Conservation (phyloP, 805 yeast species). For the Candida ulmi region DNA sequence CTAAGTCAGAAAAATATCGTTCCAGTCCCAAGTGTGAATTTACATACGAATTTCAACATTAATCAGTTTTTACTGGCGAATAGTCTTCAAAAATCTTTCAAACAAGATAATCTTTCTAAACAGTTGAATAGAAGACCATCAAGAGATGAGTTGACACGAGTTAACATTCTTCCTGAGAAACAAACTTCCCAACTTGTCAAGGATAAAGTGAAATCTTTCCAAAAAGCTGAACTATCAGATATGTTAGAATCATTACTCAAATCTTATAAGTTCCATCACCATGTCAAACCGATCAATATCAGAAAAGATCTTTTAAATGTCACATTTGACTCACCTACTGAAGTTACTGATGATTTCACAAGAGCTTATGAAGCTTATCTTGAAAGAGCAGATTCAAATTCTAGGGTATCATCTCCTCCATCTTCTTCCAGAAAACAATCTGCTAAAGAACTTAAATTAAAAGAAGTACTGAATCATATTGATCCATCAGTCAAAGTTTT, state of each 20-base stretch:
- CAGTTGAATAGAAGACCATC: slow-evolving; percentile 16
- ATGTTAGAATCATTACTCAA: slow-evolving; percentile 10
- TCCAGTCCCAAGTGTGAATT: slow-evolving; percentile 6
- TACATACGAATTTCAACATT: slow-evolving; percentile 2
- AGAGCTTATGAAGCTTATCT: slow-evolving; percentile 3
- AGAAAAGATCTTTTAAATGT: too few species aligned
- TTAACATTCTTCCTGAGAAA: slow-evolving; percentile 13
- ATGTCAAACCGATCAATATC: neutral
- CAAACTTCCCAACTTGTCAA: slow-evolving; percentile 5
- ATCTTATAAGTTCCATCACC: slow-evolving; percentile 14
- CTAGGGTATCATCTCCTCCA: neutral
- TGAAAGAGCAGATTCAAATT: neutral
- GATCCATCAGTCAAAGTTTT: neutral
- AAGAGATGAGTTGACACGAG: slow-evolving; percentile 12
- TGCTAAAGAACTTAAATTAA: neutral
- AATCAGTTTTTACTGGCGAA: slow-evolving; percentile 3
- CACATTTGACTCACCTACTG: neutral
- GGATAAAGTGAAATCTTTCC: slow-evolving; percentile 8
- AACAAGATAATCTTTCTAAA: slow-evolving; percentile 14
- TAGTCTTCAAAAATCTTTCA: slow-evolving; percentile 12
- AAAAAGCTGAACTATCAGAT: slow-evolving; percentile 12
- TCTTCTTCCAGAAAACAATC: neutral
- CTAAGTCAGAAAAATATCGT: slow-evolving; percentile 15
- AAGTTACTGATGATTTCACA: slow-evolving; percentile 6
- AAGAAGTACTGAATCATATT: slow-evolving; percentile 8